Base-by-base conservation (phyloP, 2,329 filamentous ascomycete species). In the Pyrenophora graminea region DNA sequence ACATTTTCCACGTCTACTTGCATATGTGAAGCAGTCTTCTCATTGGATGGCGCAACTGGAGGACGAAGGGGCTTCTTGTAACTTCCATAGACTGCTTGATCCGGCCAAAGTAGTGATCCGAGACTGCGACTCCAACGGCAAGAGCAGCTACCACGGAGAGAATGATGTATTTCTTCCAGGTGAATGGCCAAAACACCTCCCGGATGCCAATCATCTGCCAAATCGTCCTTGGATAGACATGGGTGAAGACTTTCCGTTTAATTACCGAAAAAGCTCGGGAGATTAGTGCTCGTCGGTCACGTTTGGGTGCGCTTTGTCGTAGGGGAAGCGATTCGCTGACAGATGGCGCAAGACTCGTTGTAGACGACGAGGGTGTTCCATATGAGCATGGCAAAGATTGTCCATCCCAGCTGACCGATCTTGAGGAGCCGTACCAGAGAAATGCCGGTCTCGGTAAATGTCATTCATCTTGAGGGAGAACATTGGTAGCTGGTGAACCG, bases 141-240 rank as follows among this genome's bases (percentile, higher is more conserved):
- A 51, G 19, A 15, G 23, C 30, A 17, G 50, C 58, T 13, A 61
- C 43, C 4, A 52, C 10, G 21, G 44, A 18, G 1, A 61, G 44
- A 6, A 59, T 44, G 3, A 46, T 36, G 41, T 59, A 57, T 38
- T 59, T 59, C 40, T 55, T 59, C 53, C 50, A 55, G 5, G 58
- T 59, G 33, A 61, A 51, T 3, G 58, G 58, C 37, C 40, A 61
- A 12, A 61, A 56, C 3, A 45, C 41, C 37, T 46, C 40, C 2
- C 58, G 48, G 17, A 59, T 25, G 34, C 58, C 58, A 8, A 61
- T 33, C 31, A 58, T 39, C 18, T 54, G 33, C 34, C 39, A 48
- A 10, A 61, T 41, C 0, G 54, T 46, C 12, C 31, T 44, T 1
- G 56, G 56, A 9, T 58, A 40, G 17, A 61, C 17, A 18, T 61